Percentiles rank a stretch among this genome's conserved stretches.
These are phyloP conservation scores for Parathielavia hyrcaniae DNA, from an alignment of 495 filamentous ascomycete species.

Conservation along the genomic window DNA sequence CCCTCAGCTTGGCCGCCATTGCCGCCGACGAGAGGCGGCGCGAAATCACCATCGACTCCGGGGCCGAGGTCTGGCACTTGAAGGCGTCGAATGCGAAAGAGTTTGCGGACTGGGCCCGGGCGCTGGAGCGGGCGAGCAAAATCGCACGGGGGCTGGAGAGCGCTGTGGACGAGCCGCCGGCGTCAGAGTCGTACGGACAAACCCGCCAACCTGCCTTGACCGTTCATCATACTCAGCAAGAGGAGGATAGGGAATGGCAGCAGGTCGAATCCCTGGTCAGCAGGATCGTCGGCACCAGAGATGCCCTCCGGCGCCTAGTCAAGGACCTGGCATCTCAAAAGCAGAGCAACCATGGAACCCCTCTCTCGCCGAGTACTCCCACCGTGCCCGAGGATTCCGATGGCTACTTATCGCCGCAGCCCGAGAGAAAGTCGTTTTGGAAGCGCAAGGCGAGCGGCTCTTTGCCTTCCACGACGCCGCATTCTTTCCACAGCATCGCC, in stretches of 20 bases:
- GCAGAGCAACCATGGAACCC: conserved; percentile 26
- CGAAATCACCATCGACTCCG: conserved; percentile 95
- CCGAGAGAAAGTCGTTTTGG: conserved; percentile 69
- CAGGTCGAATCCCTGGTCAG: conserved; percentile 77
- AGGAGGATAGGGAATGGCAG: conserved; percentile 78
- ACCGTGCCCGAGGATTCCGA: conserved; percentile 40
- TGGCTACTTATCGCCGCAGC: conserved; percentile 38
- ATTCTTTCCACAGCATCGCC: conserved; percentile 42
- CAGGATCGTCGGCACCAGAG: conserved; percentile 76
- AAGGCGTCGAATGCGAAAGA: conserved; percentile 73
- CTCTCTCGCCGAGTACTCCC: conserved; percentile 38
- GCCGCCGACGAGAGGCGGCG: conserved; percentile 77
- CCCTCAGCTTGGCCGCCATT: conserved; percentile 82
- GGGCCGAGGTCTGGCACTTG: conserved; percentile 96
- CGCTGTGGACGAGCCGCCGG: conserved; percentile 24
- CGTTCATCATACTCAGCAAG: conserved; percentile 30
- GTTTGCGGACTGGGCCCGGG: conserved; percentile 78
- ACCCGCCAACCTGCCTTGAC: conserved; percentile 19
- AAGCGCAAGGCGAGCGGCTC: conserved; percentile 67
- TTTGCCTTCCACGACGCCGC: conserved; percentile 34
- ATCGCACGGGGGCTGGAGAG: conserved; percentile 45
- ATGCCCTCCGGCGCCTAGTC: conserved; percentile 77
- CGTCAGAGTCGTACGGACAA: conserved; percentile 16
- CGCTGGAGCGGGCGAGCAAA: conserved; percentile 70
- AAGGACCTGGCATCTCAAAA: conserved; percentile 71